Percentiles rank a stretch among this genome's conserved stretches.
Evolutionary conservation across 2,329 filamentous ascomycete genomes (phyloP).

Genomic region (Graphilbum sp.): DNA sequence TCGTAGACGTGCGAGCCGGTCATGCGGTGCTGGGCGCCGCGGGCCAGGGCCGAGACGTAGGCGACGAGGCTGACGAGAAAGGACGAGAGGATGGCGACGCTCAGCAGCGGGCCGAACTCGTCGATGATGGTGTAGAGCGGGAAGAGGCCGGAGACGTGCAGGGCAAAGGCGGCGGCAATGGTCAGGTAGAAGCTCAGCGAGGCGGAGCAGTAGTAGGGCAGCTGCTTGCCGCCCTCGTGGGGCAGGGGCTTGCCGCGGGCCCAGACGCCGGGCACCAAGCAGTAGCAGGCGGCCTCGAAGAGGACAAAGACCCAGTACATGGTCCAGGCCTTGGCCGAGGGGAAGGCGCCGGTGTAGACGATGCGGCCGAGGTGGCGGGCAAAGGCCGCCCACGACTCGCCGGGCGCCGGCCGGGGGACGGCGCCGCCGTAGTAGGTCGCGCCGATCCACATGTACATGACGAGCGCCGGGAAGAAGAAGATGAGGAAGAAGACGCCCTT

Average conservation of each 20-base stretch:
- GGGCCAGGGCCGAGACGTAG: slow-evolving; percentile 67
- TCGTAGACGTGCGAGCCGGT: slow-evolving; percentile 68
- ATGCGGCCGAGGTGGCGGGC: slow-evolving; percentile 51
- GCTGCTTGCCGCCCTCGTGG: slow-evolving; percentile 67
- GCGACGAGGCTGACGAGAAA: slow-evolving; percentile 70
- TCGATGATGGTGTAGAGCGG: slow-evolving; percentile 84
- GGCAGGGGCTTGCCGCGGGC: slow-evolving; percentile 76
- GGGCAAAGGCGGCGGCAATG: slow-evolving; percentile 48
- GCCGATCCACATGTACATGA: slow-evolving; percentile 99
- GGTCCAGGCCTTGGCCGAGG: slow-evolving; percentile 64
- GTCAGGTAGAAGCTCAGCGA: slow-evolving; percentile 79
- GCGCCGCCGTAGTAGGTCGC: slow-evolving; percentile 83
- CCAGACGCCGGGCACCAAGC: slow-evolving; percentile 73
- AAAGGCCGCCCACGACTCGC: slow-evolving; percentile 57
- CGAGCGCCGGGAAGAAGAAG: slow-evolving; percentile 80
- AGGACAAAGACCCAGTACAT: slow-evolving; percentile 94
- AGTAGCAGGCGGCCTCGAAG: slow-evolving; percentile 70
- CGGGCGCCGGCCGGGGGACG: slow-evolving; percentile 49
- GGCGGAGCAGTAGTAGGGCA: slow-evolving; percentile 89
- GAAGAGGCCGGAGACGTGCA: slow-evolving; percentile 77
- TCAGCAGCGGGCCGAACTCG: slow-evolving; percentile 85
- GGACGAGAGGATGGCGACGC: slow-evolving; percentile 81
- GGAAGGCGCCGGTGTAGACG: slow-evolving; percentile 73
- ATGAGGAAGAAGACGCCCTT: slow-evolving; percentile 72
- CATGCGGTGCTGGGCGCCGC: slow-evolving; percentile 84